Conservation (phyloP, 2,329 filamentous ascomycete genomes). For the Trichoderma afroharzianum region DNA sequence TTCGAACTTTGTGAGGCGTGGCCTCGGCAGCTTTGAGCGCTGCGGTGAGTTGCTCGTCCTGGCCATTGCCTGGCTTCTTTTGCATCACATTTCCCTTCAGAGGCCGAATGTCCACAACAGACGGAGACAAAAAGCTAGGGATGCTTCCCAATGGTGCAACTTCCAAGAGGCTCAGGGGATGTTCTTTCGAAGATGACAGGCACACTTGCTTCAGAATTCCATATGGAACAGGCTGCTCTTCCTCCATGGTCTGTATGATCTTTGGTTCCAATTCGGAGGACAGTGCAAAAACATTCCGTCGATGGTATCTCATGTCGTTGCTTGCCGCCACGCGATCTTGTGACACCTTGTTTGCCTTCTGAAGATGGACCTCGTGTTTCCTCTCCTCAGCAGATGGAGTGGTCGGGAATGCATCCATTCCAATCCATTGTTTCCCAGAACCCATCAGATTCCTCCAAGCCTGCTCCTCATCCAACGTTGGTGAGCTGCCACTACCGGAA, state of each 20-base stretch:
- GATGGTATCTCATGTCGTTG: neutral
- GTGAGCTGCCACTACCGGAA: conserved; percentile 14
- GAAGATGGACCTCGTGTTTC: neutral
- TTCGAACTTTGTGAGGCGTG: conserved; percentile 4
- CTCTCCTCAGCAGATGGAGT: neutral
- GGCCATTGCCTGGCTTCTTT: neutral
- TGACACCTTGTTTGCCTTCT: neutral
- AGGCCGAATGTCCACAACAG: conserved; percentile 7
- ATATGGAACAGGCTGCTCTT: neutral
- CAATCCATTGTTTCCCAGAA: neutral
- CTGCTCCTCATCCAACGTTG: neutral
- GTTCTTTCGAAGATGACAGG: neutral
- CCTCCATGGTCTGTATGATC: neutral
- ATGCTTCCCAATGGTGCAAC: neutral
- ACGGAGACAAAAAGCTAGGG: neutral
- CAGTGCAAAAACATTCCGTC: neutral
- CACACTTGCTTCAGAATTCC: conserved; percentile 2
- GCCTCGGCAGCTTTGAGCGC: conserved; percentile 16
- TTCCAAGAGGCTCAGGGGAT: conserved; percentile 10
- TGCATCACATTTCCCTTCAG: neutral
- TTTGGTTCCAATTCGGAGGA: neutral
- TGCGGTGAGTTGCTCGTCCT: conserved; percentile 17
- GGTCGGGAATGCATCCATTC: neutral
- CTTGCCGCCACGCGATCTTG: neutral
- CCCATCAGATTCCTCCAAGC: neutral